Evolutionary conservation across 2,329 filamentous ascomycete species (phyloP).

Genomic region (Cladosporium velox): DNA sequence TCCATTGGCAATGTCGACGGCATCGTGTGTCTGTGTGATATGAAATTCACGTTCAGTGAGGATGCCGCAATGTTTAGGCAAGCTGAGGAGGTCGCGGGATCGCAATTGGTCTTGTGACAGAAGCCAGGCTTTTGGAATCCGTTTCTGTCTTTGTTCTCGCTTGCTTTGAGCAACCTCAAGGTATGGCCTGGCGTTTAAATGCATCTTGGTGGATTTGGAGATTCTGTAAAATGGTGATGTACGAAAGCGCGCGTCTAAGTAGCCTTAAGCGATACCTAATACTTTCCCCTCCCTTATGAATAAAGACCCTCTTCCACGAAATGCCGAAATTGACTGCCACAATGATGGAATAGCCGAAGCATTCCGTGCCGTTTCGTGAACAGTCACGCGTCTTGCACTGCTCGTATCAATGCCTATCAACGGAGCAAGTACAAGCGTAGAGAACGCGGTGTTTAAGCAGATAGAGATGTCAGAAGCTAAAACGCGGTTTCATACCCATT

Average conservation of each 20-base stretch:
- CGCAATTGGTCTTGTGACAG: slow-evolving; percentile 13
- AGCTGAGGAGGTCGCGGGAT: slow-evolving; percentile 42
- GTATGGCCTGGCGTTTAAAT: not conserved
- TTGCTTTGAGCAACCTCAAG: slow-evolving; percentile 22
- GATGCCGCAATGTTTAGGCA: slow-evolving; percentile 53
- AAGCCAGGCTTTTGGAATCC: slow-evolving; percentile 24
- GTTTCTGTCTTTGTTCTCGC: slow-evolving; percentile 22
- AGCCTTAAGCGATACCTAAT: not conserved
- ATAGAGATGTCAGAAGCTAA: not conserved
- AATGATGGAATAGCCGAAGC: not conserved
- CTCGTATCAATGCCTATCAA: not conserved
- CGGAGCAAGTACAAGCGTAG: not conserved
- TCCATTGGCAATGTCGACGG: slow-evolving; percentile 39
- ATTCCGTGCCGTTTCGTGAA: not conserved
- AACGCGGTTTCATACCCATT: not conserved
- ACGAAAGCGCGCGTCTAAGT: not conserved
- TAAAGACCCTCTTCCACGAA: not conserved
- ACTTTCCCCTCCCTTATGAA: not conserved
- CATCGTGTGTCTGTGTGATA: slow-evolving; percentile 57
- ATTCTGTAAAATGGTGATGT: not conserved
- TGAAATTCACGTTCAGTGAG: slow-evolving; percentile 51
- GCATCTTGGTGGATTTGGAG: not conserved
- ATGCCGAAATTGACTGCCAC: not conserved
- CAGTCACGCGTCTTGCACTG: not conserved
- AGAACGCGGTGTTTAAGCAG: not conserved